phyloP scores from a whole-genome alignment of 1,139 yeast genomes.

The Spencermartinsiella ligniputridi region DNA sequence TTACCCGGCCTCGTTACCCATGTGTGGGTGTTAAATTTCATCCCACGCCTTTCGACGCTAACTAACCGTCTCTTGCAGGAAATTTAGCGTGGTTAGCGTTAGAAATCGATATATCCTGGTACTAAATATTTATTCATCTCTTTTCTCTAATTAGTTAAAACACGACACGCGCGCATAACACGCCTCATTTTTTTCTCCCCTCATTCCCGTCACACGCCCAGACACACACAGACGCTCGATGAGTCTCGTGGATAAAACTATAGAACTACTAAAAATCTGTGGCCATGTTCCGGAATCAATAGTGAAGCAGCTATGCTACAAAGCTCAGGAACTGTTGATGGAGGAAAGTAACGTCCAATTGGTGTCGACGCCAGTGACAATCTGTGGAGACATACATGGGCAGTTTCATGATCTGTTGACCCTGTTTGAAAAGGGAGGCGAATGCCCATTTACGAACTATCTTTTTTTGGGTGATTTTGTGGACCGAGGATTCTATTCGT shows the following conservation, averaged over 20 bases:
- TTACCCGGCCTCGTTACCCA: too few species aligned
- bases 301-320: constrained; percentile 74
- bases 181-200: background rate
- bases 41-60: too few species aligned
- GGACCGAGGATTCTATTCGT: constrained; percentile 94
- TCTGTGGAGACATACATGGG: constrained; percentile 97
- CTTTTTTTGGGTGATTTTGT: constrained; percentile 77
- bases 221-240: constrained; percentile 13
- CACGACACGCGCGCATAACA: too few species aligned
- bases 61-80: too few species aligned
- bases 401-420: constrained; percentile 91
- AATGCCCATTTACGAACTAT: constrained; percentile 73
- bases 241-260: constrained; percentile 36
- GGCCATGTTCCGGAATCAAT: constrained; percentile 79
- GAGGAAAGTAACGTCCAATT: constrained; percentile 90
- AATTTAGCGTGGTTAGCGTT: too few species aligned
- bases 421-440: constrained; percentile 78
- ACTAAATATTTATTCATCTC: too few species aligned
- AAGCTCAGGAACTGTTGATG: constrained; percentile 85
- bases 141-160: too few species aligned
- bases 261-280: constrained; percentile 61
- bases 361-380: constrained; percentile 93
- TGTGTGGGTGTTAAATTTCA: too few species aligned
- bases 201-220: background rate
- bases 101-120: too few species aligned